Evolutionary conservation across 1,284 basidiomycete genomes (phyloP).

Genomic region (Sporisorium iseilematis-ciliati): DNA sequence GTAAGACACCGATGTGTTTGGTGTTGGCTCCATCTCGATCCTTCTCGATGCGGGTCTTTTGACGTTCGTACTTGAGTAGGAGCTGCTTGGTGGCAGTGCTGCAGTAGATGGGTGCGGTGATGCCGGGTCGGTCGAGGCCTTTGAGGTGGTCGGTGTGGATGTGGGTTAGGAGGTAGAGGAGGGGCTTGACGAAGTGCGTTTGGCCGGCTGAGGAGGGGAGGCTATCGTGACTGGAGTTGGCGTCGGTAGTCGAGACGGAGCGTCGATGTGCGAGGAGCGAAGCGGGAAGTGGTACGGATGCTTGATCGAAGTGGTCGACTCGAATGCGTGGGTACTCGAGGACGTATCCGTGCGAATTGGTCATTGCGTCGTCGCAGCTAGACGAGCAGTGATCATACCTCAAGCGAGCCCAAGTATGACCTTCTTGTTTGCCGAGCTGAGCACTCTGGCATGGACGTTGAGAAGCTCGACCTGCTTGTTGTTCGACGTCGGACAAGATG

Average conservation of each 20-base stretch:
- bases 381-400: too few relatives aligned
- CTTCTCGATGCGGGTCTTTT: slow-evolving; percentile 45
- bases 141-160: slow-evolving; percentile 66
- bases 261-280: slow-evolving; percentile 43
- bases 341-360: slow-evolving; percentile 57
- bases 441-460: not conserved
- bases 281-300: slow-evolving; percentile 29
- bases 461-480: not conserved
- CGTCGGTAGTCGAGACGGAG: not conserved
- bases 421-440: not conserved
- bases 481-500: slow-evolving; percentile 5
- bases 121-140: slow-evolving; percentile 52
- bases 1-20: slow-evolving; percentile 28
- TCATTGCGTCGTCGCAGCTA: slow-evolving; percentile 18
- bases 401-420: not conserved
- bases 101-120: slow-evolving; percentile 60
- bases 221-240: slow-evolving; percentile 5
- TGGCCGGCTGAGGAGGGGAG: slow-evolving; percentile 30
- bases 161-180: slow-evolving; percentile 63
- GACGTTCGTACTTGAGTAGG: slow-evolving; percentile 56
- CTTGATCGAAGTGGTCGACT: slow-evolving; percentile 60
- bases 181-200: slow-evolving; percentile 47
- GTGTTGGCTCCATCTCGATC: slow-evolving; percentile 23
- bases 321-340: slow-evolving; percentile 63
- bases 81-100: slow-evolving; percentile 54